These are phyloP conservation scores for Irpex lacteus DNA, from an alignment of 1,284 basidiomycete genomes.

Conservation along the genomic window DNA sequence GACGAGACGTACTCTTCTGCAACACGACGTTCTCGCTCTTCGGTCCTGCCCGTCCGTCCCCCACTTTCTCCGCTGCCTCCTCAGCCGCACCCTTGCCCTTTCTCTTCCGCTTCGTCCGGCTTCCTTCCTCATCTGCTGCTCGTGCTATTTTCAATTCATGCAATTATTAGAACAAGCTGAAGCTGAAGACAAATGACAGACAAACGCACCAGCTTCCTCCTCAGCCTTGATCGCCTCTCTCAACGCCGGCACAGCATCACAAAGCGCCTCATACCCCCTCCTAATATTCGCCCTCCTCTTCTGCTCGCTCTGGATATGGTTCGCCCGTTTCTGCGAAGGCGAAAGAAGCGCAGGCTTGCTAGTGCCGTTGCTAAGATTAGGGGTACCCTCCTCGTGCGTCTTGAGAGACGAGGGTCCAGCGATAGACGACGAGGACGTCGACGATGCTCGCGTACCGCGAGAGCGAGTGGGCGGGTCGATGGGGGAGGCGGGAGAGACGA, in stretches of 20 bases:
- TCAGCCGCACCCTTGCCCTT: constrained; percentile 20
- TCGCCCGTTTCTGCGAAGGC: constrained; percentile 85
- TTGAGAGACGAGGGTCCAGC: constrained; percentile 2
- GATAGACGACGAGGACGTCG: constrained; percentile 5
- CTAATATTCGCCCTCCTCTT: constrained; percentile 91
- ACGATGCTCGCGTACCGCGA: constrained; percentile 11
- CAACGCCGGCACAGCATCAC: constrained; percentile 76
- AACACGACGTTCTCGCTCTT: constrained; percentile 84
- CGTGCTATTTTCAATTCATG: constrained; percentile 14
- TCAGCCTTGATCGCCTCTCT: constrained; percentile 71
- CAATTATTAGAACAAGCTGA: background rate
- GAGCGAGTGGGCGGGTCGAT: constrained; percentile 4
- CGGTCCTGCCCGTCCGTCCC: constrained; percentile 81
- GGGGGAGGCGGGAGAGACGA: constrained; percentile 11
- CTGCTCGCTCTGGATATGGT: constrained; percentile 89
- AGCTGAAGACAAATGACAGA: background rate
- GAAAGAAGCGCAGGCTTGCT: constrained; percentile 33
- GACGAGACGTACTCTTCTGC: constrained; percentile 65
- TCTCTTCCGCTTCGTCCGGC: constrained; percentile 28
- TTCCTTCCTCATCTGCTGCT: constrained; percentile 18
- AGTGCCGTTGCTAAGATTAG: background rate
- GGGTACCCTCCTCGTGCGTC: constrained; percentile 2
- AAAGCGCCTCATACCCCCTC: constrained; percentile 82
- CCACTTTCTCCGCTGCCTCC: constrained; percentile 37
- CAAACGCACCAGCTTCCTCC: constrained; percentile 41